Conservation (phyloP, 495 filamentous ascomycete species). For the Trichocladium uniseriatum region DNA sequence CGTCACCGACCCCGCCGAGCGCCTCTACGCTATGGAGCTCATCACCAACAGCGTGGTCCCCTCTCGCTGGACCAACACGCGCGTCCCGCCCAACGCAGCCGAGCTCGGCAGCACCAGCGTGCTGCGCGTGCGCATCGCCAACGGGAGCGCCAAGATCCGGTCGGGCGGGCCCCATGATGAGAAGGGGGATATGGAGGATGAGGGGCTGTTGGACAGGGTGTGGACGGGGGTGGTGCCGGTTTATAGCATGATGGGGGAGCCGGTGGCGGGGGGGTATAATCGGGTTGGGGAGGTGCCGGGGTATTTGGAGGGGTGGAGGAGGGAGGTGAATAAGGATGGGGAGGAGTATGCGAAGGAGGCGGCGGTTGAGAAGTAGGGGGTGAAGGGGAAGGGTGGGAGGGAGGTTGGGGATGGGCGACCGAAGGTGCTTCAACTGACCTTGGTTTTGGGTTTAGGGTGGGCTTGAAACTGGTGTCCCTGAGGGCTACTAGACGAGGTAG, state of each 20-base stretch:
- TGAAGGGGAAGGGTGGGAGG: neutral
- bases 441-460: too few species aligned
- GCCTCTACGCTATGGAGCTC: constrained; percentile 72
- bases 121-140: constrained; percentile 56
- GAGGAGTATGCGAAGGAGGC: constrained; percentile 42
- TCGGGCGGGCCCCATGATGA: constrained; percentile 63
- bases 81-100: constrained; percentile 59
- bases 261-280: constrained; percentile 56
- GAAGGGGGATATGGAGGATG: constrained; percentile 53
- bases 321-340: constrained; percentile 44
- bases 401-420: too few species aligned
- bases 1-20: constrained; percentile 60
- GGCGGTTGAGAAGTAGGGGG: constrained; percentile 9
- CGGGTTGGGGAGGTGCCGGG: constrained; percentile 49
- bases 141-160: constrained; percentile 72
- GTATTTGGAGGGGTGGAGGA: constrained; percentile 52
- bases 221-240: constrained; percentile 86
- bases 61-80: constrained; percentile 58
- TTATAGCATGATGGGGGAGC: constrained; percentile 55
- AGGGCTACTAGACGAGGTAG: too few species aligned
- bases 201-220: constrained; percentile 48
- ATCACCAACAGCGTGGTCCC: constrained; percentile 68
- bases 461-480: too few species aligned
- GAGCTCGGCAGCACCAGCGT: constrained; percentile 76
- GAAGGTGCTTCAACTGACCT: too few species aligned